Percentiles rank a stretch among this genome's conserved stretches.
phyloP scores from a whole-genome alignment of 1,139 yeast genomes.

The Kodamaea suecica region DNA sequence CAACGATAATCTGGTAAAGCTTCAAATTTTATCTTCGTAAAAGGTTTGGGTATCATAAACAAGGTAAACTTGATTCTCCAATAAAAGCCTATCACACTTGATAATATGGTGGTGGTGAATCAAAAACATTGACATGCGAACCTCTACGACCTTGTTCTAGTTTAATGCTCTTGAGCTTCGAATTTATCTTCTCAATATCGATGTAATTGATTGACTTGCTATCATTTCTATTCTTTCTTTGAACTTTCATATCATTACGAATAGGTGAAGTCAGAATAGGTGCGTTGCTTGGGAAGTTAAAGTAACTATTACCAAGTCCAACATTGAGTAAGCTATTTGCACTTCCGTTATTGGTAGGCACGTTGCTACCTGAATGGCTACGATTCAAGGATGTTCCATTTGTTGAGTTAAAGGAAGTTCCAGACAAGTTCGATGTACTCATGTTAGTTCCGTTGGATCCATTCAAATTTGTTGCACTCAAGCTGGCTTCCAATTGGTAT shows the following conservation, averaged over 20 bases:
- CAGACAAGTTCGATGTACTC: no score
- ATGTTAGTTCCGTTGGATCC: no score
- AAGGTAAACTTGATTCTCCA: background rate
- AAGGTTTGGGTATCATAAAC: background rate
- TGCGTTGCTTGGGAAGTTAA: conserved; percentile 26
- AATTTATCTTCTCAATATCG: conserved; percentile 29
- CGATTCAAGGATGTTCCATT: no score
- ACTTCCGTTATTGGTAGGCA: background rate
- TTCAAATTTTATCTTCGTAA: no score
- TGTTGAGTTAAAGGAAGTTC: no score
- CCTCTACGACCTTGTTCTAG: conserved; percentile 11
- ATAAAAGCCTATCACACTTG: conserved; percentile 5
- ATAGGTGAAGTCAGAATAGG: conserved; percentile 26
- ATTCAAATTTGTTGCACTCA: no score
- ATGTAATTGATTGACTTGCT: conserved; percentile 33
- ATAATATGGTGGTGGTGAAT: conserved; percentile 17
- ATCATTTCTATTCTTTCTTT: conserved; percentile 14
- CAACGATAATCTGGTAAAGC: no score
- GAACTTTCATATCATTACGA: conserved; percentile 11
- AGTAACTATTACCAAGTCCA: conserved; percentile 38
- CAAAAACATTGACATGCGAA: conserved; percentile 10
- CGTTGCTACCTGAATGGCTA: background rate
- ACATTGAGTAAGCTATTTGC: conserved; percentile 23
- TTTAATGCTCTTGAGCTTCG: conserved; percentile 17
- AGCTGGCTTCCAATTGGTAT: conserved; percentile 3